Evolutionary conservation across 1,284 basidiomycete genomes (phyloP), one percentile per base, ranked within the genome.

Genomic region (Albatrellus sp.): DNA sequence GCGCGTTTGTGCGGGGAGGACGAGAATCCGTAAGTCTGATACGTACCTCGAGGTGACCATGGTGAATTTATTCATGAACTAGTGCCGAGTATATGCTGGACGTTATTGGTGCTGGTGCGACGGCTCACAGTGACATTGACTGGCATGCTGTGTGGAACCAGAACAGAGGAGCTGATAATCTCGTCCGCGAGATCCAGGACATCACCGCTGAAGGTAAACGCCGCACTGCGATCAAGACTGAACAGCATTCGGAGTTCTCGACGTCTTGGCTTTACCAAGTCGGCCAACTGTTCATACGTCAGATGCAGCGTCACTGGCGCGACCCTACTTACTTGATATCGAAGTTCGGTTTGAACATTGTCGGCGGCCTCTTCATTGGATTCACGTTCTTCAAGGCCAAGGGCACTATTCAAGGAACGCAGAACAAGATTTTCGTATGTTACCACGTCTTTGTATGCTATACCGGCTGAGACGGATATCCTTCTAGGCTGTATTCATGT

Each of bases 21-120:
- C 4, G 70, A 65, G 54, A 73, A 73, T 50, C 69, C 63, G 60
- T 68, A 50, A 14, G 35, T 36, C 24, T 24, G 24, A 24, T 24
- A 24, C 24, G 4, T 4, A 24, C 24, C n/a, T n/a, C n/a, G n/a
- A n/a, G n/a, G n/a, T n/a, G n/a, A 24, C 24, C 24, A 24, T 24
- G 24, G 7, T 24, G 24, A 24, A 3, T 7, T 7, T 24, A 24
- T 24, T 24, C 4, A 24, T 24, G 7, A 16, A n/a, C 5, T 42
- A 79, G 77, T 20, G 77, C 79, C 5, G 80, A 82, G 57, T 82
- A 72, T 59, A 77, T 82, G 65, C 67, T 83, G 30, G 79, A 82
- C 31, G 73, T 73, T 17, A 81, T 80, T 32, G 80, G 80, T 2
- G 24, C 24, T 4, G 24, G 24, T 24, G 24, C 7, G 24, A 24